Percentiles rank a stretch among this genome's conserved stretches.
These are phyloP conservation scores for Wickerhamomyces kurtzmanii DNA, from an alignment of 805 yeast species.

Conservation along the genomic window DNA sequence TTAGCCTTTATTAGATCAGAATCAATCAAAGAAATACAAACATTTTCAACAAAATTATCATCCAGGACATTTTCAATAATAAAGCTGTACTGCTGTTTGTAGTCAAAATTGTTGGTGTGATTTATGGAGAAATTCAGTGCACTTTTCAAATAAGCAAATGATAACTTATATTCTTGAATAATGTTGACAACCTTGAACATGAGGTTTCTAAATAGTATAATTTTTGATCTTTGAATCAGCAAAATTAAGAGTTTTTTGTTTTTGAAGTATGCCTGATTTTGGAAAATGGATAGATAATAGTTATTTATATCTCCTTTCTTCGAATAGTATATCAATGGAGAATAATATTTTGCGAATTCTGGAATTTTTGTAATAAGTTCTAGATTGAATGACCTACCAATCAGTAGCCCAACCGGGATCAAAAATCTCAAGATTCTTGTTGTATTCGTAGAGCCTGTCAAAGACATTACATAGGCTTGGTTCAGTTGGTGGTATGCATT, in stretches of 20 bases:
- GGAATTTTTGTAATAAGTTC: constrained; percentile 12
- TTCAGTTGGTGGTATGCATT: constrained; percentile 36
- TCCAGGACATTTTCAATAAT: constrained; percentile 21
- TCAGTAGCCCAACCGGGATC: constrained; percentile 40
- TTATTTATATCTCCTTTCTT: constrained; percentile 30
- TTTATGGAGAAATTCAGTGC: constrained; percentile 16
- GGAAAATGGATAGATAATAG: constrained; percentile 23
- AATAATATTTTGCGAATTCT: constrained; percentile 23
- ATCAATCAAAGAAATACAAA: constrained; percentile 40
- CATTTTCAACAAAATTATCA: constrained; percentile 36
- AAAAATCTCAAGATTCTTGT: constrained; percentile 31
- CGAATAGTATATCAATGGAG: constrained; percentile 24
- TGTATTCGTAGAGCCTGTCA: constrained; percentile 19
- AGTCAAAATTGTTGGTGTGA: constrained; percentile 7
- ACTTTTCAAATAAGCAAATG: constrained; percentile 11
- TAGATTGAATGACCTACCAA: constrained; percentile 40
- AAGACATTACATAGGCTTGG: constrained; percentile 25
- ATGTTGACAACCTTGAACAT: constrained; percentile 12
- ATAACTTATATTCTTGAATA: constrained; percentile 7
- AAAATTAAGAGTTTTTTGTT: constrained; percentile 27
- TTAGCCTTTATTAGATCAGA: constrained; percentile 46
- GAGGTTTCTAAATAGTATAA: constrained; percentile 36
- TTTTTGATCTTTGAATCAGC: constrained; percentile 33
- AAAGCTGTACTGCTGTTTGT: constrained; percentile 18
- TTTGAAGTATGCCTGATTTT: constrained; percentile 28